Base-by-base conservation (phyloP, 106 monocot species). In the Platanthera zijinensis region DNA sequence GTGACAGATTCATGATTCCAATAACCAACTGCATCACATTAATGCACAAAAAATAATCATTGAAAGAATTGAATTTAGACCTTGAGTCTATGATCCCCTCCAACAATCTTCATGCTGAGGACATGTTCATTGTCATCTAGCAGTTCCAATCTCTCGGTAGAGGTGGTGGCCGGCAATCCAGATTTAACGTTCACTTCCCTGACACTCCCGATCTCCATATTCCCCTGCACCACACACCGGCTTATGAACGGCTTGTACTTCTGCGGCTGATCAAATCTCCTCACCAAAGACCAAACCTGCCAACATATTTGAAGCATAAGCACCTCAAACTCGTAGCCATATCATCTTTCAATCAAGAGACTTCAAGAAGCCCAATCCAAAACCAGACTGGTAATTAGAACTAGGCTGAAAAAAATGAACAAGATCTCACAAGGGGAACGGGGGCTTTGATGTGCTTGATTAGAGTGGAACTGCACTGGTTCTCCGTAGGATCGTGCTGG, bases 81-180 rank as follows among this genome's bases (percentile, higher is more conserved):
- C 88, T 83, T 84, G 15, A 96, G 89, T 50, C 95, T 76, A 79
- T 96, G 95, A 72, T 96, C 95, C 5, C 95, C 95, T 28, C 95
- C 95, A 46, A 96, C 81, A 49, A 96, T 90, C 80, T 68, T 84
- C 78, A 95, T 80, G 71, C 92, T 85, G 73, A 95, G 84, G 12
- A 88, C 84, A 74, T 84, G 92, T 39, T 92, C 83, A 53, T 88
- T 72, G 75, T 92, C 95, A 66, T 95, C 95, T 15, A 96, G 83
- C 15, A 79, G 51, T 82, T 96, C 95, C 61, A 96, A 53, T 39
- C 92, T 61, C 78, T 96, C 95, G 1, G 83, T 90, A 82, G 92
- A 92, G 14, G 90, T 92, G n/a, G 95, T 90, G 5, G 95, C 95
- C 0, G 95, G 95, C 21, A 96, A 85, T 3, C 95, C 95, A 3